These are phyloP conservation scores for Fusarium subtropicale DNA, from an alignment of 2,329 filamentous ascomycete species.

Conservation along the genomic window DNA sequence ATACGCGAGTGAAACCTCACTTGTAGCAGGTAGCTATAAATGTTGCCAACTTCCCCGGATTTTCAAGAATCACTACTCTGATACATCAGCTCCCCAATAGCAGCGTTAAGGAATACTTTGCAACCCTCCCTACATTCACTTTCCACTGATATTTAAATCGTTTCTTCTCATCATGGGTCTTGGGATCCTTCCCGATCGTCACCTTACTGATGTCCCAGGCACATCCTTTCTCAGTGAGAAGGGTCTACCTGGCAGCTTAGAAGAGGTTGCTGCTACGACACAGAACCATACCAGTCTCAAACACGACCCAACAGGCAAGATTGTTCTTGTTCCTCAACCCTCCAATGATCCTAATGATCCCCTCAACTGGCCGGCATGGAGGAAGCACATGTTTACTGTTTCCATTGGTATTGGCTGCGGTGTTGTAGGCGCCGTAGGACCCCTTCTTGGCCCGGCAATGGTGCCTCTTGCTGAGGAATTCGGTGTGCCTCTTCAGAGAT, in stretches of 20 bases:
- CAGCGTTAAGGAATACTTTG: accelerated
- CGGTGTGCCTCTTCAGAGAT: not conserved
- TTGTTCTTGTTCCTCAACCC: not conserved
- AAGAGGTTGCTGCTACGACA: accelerated
- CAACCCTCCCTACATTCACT: accelerated
- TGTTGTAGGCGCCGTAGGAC: not conserved
- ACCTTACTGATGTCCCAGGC: not conserved
- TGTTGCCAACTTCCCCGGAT: not conserved
- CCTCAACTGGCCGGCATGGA: slow-evolving; percentile 9
- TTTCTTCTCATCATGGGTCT: not conserved
- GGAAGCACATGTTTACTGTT: slow-evolving; percentile 3
- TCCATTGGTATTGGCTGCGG: not conserved
- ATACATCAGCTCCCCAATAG: too few relatives aligned
- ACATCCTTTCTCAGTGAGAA: slow-evolving; percentile 6
- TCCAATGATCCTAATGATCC: slow-evolving; percentile 4
- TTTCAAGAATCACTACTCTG: accelerated
- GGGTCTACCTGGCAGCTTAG: not conserved
- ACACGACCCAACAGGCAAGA: slow-evolving; percentile 1
- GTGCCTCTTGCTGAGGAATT: not conserved
- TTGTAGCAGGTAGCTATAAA: accelerated
- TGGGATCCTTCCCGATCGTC: not conserved
- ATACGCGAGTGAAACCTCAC: not conserved
- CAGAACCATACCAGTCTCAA: not conserved
- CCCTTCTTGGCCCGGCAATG: not conserved
- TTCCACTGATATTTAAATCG: accelerated